A percentile compares a stretch with the other conserved stretches of the same genome.
These are phyloP conservation scores for Pseudocercospora musae DNA, from an alignment of 2,329 filamentous ascomycete genomes.

Conservation along the genomic window DNA sequence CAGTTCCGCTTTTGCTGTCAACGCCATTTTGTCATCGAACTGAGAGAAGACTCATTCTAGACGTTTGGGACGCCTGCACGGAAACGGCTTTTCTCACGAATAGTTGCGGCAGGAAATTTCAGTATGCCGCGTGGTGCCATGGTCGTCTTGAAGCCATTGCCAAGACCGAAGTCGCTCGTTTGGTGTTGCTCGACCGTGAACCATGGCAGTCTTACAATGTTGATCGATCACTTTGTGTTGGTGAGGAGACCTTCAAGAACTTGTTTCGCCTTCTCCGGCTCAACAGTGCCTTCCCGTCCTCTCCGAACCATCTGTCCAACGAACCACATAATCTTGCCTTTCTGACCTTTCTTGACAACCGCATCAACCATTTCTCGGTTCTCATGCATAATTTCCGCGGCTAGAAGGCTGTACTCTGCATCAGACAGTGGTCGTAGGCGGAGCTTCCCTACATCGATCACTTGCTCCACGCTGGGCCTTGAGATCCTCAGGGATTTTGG, in stretches of 20 bases:
- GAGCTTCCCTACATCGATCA: slow-evolving; percentile 58
- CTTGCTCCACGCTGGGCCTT: slow-evolving; percentile 45
- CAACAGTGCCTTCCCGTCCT: slow-evolving; percentile 59
- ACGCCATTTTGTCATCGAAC: background rate
- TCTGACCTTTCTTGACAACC: slow-evolving; percentile 57
- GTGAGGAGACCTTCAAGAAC: slow-evolving; percentile 48
- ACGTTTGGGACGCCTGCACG: background rate
- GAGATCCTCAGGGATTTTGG: background rate
- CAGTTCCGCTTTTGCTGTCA: too few species aligned
- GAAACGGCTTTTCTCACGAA: background rate
- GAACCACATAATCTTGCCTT: slow-evolving; percentile 65
- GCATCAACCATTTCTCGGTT: slow-evolving; percentile 58
- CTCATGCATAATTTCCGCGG: slow-evolving; percentile 51
- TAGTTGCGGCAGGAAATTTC: background rate
- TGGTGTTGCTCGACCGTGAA: background rate
- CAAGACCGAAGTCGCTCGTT: background rate
- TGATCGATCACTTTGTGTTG: background rate
- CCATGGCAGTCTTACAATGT: background rate
- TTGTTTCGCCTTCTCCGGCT: slow-evolving; percentile 57
- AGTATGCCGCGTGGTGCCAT: background rate
- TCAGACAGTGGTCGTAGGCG: slow-evolving; percentile 53
- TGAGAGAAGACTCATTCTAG: background rate
- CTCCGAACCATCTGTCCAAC: slow-evolving; percentile 66
- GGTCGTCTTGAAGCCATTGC: background rate
- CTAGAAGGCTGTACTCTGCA: slow-evolving; percentile 55